Percentiles rank a stretch among this genome's conserved stretches.
phyloP scores from a whole-genome alignment of 176 grass and related monocot genomes.

The Zoysia pacifica region DNA sequence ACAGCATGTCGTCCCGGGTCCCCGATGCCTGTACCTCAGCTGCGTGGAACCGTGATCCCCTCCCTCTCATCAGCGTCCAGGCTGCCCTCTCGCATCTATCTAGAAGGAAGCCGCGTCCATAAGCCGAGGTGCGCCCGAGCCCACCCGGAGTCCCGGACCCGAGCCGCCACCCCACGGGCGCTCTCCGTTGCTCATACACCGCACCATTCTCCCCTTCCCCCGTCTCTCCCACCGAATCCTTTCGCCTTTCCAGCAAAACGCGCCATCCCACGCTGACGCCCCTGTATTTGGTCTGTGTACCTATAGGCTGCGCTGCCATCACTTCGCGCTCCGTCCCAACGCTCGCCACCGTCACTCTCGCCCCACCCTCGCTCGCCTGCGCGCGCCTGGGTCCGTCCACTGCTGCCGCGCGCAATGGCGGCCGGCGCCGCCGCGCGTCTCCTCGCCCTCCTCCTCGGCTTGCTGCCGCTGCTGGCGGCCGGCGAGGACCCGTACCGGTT shows the following conservation, averaged over 20 bases:
- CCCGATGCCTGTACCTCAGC: too few relatives aligned
- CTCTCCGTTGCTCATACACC: slow-evolving; percentile 3
- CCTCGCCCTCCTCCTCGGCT: not conserved
- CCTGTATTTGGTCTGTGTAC: not conserved
- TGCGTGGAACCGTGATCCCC: not conserved
- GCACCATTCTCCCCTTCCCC: slow-evolving; percentile 26
- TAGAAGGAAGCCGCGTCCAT: slow-evolving; percentile 9
- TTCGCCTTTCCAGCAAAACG: slow-evolving; percentile 20
- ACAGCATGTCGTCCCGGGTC: too few relatives aligned
- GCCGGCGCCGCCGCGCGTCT: not conserved
- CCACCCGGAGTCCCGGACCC: too few relatives aligned
- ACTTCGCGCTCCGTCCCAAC: too few relatives aligned
- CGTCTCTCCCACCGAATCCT: slow-evolving; percentile 25
- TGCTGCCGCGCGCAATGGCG: slow-evolving; percentile 29
- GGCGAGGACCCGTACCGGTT: slow-evolving; percentile 89
- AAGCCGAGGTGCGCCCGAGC: not conserved
- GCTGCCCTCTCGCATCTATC: not conserved
- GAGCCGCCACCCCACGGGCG: slow-evolving; percentile 31
- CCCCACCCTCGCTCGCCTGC: too few relatives aligned
- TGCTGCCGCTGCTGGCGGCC: slow-evolving; percentile 32
- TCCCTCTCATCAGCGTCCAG: not conserved
- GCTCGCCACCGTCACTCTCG: too few relatives aligned
- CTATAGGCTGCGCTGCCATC: not conserved
- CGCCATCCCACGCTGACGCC: slow-evolving; percentile 28
- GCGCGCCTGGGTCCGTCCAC: too few relatives aligned